Base-by-base conservation (phyloP, 176 grass and related monocot genomes). In the Metroxylon sagu region DNA sequence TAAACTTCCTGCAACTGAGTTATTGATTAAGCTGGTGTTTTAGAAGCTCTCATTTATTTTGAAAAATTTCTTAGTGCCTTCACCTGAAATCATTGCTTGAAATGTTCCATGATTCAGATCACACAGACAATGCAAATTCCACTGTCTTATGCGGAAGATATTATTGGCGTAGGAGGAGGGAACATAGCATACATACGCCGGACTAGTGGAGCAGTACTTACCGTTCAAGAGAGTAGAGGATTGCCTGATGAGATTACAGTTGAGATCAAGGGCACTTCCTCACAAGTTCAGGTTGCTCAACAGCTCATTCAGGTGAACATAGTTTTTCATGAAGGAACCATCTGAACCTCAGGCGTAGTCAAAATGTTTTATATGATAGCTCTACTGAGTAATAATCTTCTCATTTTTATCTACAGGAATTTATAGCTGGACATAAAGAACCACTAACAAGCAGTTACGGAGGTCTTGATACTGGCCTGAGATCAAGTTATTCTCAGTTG, bases 71-170 rank as follows among this genome's bases (percentile, higher is more conserved):
- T 43, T 2, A 14, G 35, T 12, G 35, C 35, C 8, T 43, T 43
- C 8, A 43, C 35, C 35, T 43, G 35, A 43, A 43, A 43, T 2
- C 35, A 35, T 62, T 23, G 2, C 29, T 14, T 53, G 54, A 39
- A 60, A 50, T 64, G 8, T 14, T 52, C 27, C 3, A 60, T 59
- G 4, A 50, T 60, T 61, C 80, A 98, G 93, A 75, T 98, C 78
- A 98, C 81, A 52, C 87, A 98, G 69, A 98, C 81, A 27, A 98
- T 98, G 93, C 87, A 98, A 89, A 85, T 98, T 80, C 93, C 93
- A 62, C 85, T 98, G 66, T 72, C 84, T 25, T 98, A 92, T 50
- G 93, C 93, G 2, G 93, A 98, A 68, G 93, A 98, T 68, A 92
- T 98, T 54, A 98, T 98, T 77, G 93, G 93, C 19, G 60, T 85